phyloP scores from a whole-genome alignment of 306 rosid genomes.

The Aeschynomene evenia region DNA sequence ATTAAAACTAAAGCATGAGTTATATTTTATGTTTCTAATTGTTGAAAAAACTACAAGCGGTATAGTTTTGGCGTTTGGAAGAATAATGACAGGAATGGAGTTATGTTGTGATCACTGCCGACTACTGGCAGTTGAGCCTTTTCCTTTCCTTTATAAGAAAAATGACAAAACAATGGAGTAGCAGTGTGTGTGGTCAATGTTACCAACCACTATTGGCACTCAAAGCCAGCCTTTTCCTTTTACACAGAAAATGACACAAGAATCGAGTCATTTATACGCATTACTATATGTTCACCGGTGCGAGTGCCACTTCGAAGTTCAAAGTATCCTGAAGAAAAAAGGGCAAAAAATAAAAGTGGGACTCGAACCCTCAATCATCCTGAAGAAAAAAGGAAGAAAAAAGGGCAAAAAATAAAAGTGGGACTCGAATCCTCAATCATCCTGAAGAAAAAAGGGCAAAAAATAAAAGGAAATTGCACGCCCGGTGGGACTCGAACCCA shows the following conservation, averaged over 20 bases:
- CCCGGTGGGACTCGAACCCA: constrained; percentile 51
- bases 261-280: neutral
- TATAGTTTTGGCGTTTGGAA: neutral
- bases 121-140: neutral
- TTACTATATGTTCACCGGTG: too few species aligned
- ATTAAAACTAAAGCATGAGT: neutral
- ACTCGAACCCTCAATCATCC: too few species aligned
- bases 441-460: neutral
- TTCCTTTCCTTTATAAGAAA: neutral
- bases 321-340: too few species aligned
- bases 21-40: neutral
- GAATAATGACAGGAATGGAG: neutral
- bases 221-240: neutral
- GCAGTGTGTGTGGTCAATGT: too few species aligned
- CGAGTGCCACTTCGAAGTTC: neutral
- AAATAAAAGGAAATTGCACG: neutral
- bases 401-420: too few species aligned
- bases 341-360: too few species aligned
- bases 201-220: neutral
- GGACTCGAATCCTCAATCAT: too few species aligned
- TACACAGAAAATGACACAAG: neutral
- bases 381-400: too few species aligned
- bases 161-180: neutral
- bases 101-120: neutral
- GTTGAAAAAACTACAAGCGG: neutral